These are phyloP conservation scores for Orychophragmus violaceus DNA, from an alignment of 345 rosid genomes.

Conservation along the genomic window DNA sequence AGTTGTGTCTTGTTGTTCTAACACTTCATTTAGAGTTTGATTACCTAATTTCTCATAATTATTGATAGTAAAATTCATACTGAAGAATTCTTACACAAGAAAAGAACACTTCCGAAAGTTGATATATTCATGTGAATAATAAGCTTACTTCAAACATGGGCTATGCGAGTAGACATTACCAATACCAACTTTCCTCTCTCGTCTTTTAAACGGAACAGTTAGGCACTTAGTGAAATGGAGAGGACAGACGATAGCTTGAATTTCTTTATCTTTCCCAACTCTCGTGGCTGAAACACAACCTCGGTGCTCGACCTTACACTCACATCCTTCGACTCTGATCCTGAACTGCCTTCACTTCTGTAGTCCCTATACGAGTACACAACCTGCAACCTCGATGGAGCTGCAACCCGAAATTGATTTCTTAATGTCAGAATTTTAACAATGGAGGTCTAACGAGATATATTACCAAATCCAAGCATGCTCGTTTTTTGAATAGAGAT, in stretches of 20 bases:
- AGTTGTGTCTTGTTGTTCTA: too few relatives aligned
- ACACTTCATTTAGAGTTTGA: too few relatives aligned
- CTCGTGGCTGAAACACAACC: conserved; percentile 56
- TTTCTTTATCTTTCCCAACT: conserved; percentile 54
- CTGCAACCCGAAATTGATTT: too few relatives aligned
- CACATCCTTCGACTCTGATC: conserved; percentile 68
- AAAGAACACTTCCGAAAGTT: too few relatives aligned
- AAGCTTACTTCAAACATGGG: not conserved
- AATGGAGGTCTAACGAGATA: not conserved
- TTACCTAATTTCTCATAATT: too few relatives aligned
- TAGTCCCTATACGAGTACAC: conserved; percentile 72
- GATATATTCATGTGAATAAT: not conserved
- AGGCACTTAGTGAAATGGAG: conserved; percentile 72
- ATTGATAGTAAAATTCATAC: too few relatives aligned
- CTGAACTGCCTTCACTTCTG: conserved; percentile 67
- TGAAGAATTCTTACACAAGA: too few relatives aligned
- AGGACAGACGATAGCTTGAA: conserved; percentile 66
- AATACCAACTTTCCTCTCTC: not conserved
- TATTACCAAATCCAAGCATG: conserved; percentile 89
- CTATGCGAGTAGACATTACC: not conserved
- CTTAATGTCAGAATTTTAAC: too few relatives aligned
- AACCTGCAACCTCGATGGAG: conserved; percentile 70
- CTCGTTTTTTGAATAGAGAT: conserved; percentile 70
- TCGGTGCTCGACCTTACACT: conserved; percentile 79
- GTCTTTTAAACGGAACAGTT: conserved; percentile 4